Percentiles rank a stretch among this genome's conserved stretches.
These are phyloP conservation scores for Avicennia marina DNA, from an alignment of 257 asterid species.

Conservation along the genomic window DNA sequence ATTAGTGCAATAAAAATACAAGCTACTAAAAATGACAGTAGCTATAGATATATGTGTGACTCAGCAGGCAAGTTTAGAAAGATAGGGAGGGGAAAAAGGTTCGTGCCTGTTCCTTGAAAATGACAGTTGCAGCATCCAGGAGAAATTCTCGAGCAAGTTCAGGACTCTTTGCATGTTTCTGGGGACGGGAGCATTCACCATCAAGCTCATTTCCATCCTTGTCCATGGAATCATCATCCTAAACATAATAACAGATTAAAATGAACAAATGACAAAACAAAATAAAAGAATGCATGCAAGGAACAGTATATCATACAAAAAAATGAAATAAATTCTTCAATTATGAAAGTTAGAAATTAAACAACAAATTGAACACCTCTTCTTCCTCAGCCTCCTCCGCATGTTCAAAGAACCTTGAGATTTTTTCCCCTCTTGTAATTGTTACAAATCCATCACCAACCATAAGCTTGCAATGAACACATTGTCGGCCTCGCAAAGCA, in stretches of 20 bases:
- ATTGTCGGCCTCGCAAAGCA: constrained; percentile 86
- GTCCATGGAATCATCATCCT: constrained; percentile 98
- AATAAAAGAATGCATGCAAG: constrained; percentile 2
- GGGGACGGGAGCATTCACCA: constrained; percentile 97
- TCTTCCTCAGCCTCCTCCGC: constrained; percentile 99
- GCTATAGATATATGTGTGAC: too few species aligned
- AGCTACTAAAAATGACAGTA: too few species aligned
- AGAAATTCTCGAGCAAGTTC: constrained; percentile 99
- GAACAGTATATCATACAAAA: constrained; percentile 4
- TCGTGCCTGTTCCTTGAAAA: constrained; percentile 98
- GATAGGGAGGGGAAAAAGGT: constrained; percentile 6
- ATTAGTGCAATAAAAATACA: too few species aligned
- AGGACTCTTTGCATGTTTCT: constrained; percentile 99
- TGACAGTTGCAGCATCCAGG: constrained; percentile 97
- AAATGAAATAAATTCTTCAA: not conserved
- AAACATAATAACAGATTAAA: constrained; percentile 17
- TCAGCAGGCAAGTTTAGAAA: not conserved
- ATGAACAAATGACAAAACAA: constrained; percentile 10
- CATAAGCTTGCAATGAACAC: constrained; percentile 93
- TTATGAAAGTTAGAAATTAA: constrained; percentile 12
- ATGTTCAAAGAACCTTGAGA: constrained; percentile 88
- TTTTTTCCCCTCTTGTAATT: constrained; percentile 71
- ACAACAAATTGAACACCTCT: constrained; percentile 60
- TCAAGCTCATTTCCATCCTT: constrained; percentile 94
- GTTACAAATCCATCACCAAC: constrained; percentile 91